These are phyloP conservation scores for Silene conica DNA, from an alignment of 148 eudicot genomes.

Conservation along the genomic window DNA sequence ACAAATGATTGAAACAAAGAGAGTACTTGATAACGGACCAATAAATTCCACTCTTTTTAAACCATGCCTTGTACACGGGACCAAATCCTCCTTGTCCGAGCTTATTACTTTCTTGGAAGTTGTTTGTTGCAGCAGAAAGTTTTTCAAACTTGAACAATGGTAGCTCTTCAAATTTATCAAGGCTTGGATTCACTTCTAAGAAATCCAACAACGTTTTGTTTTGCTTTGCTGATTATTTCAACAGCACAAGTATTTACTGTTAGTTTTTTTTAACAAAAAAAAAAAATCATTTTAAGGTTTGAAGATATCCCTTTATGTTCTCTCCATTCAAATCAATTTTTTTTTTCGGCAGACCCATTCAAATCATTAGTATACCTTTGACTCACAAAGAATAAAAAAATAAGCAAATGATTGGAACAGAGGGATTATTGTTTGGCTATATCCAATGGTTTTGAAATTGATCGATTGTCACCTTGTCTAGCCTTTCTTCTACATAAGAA, in stretches of 20 bases:
- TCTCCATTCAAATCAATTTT: no score
- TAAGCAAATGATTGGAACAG: no score
- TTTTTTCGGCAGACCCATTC: no score
- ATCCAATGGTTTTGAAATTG: no score
- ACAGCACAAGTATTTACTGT: neutral
- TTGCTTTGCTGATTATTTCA: neutral
- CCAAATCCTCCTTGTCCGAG: slow-evolving; percentile 52
- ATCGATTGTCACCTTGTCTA: neutral
- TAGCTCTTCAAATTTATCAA: slow-evolving; percentile 20
- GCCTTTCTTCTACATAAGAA: slow-evolving; percentile 16
- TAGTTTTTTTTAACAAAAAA: neutral
- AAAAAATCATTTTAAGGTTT: no score
- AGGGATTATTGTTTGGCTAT: no score
- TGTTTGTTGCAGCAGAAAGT: slow-evolving; percentile 26
- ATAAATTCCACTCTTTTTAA: no score
- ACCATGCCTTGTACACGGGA: slow-evolving; percentile 35
- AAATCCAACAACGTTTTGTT: neutral
- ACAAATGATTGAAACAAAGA: no score
- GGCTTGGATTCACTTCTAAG: neutral
- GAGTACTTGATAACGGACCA: no score
- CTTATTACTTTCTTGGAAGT: slow-evolving; percentile 27
- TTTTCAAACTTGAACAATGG: slow-evolving; percentile 25
- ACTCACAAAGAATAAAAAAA: no score
- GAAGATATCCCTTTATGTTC: no score
- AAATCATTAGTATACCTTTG: no score